phyloP scores from a whole-genome alignment of 1,139 yeast genomes.

The Geotrichum histeridarum region DNA sequence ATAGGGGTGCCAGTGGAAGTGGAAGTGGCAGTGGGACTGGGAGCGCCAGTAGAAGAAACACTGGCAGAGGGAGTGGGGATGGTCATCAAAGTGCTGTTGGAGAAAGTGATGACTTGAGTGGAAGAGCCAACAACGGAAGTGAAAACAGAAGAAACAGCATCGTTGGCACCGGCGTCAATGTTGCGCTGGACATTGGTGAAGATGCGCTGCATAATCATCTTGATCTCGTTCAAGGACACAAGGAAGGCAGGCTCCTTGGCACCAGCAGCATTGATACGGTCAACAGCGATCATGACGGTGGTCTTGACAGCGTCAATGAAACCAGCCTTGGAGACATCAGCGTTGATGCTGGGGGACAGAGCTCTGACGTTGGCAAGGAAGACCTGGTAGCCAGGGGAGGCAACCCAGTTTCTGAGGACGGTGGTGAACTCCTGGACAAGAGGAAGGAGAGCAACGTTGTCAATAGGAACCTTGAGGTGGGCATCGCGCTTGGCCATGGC shows the following conservation, averaged over 20 bases:
- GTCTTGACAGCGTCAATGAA: constrained; percentile 2
- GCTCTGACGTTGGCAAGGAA: constrained; percentile 8
- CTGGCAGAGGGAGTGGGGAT: constrained; percentile 6
- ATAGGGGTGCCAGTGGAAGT: constrained; percentile 15
- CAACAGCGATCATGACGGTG: too few relatives aligned
- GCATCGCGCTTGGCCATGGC: not conserved
- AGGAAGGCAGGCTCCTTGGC: constrained; percentile 13
- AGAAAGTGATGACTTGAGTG: not conserved
- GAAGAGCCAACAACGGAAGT: constrained; percentile 14
- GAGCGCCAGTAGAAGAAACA: constrained; percentile 29
- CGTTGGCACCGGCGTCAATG: constrained; percentile 20
- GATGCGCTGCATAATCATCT: constrained; percentile 7
- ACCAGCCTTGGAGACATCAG: constrained; percentile 2
- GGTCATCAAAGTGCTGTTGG: constrained; percentile 10
- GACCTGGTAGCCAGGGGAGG: constrained; percentile 10
- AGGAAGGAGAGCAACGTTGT: constrained; percentile 9
- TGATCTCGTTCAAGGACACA: constrained; percentile 11
- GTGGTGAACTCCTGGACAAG: constrained; percentile 18
- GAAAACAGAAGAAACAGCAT: constrained; percentile 16
- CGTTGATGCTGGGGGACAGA: constrained; percentile 1
- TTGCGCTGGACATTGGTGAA: not conserved
- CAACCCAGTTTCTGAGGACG: constrained; percentile 8
- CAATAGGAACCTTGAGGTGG: constrained; percentile 8
- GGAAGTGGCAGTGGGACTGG: constrained; percentile 18
- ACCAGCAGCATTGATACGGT: not conserved